phyloP scores from a whole-genome alignment of 805 yeast species.

The Debaryomyces maramus region DNA sequence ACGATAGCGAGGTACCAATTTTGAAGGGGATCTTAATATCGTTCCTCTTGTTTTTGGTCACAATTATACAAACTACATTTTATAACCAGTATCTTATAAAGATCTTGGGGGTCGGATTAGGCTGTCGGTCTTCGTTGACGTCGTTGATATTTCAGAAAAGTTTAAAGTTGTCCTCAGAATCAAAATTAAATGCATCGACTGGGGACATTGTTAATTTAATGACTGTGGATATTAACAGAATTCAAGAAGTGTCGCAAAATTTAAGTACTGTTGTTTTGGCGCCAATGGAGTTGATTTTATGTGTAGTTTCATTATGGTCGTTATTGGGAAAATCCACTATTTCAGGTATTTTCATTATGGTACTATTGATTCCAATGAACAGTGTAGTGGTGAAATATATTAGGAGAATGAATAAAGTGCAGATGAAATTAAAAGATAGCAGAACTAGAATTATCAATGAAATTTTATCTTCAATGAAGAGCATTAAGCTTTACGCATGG shows the following conservation, averaged over 20 bases:
- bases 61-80: slow-evolving; percentile 59
- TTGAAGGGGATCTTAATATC: slow-evolving; percentile 66
- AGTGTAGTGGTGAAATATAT: slow-evolving; percentile 45
- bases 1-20: slow-evolving; percentile 37
- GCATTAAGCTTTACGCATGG: slow-evolving; percentile 70
- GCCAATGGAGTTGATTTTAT: slow-evolving; percentile 55
- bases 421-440: slow-evolving; percentile 62
- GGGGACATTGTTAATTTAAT: slow-evolving; percentile 81
- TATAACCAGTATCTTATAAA: slow-evolving; percentile 67
- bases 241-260: slow-evolving; percentile 59
- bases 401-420: slow-evolving; percentile 47
- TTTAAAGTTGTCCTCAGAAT: slow-evolving; percentile 62
- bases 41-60: slow-evolving; percentile 58
- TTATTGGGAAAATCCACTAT: slow-evolving; percentile 59
- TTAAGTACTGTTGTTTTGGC: slow-evolving; percentile 57
- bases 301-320: slow-evolving; percentile 53
- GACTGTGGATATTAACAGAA: slow-evolving; percentile 70
- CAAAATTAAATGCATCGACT: slow-evolving; percentile 58
- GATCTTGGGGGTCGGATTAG: slow-evolving; percentile 61
- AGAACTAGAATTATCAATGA: slow-evolving; percentile 63
- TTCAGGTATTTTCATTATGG: slow-evolving; percentile 54
- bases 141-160: slow-evolving; percentile 72
- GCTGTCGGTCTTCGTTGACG: slow-evolving; percentile 55
- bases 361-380: slow-evolving; percentile 59
- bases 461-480: slow-evolving; percentile 57